Conservation (phyloP, 208 protist genomes). For the Trypanosoma rangeli region DNA sequence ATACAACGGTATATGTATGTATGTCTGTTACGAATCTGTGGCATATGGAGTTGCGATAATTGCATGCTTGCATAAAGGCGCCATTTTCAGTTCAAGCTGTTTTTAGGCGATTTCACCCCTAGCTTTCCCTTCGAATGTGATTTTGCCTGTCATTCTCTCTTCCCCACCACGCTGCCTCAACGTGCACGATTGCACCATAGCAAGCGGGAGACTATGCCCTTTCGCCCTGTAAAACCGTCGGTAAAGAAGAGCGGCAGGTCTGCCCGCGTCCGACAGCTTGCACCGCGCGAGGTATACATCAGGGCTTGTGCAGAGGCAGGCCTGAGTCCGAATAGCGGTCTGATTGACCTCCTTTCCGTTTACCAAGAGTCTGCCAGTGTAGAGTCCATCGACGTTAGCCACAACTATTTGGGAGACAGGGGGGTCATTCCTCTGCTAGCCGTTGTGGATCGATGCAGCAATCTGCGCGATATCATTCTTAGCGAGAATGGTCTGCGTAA, state of each 20-base stretch:
- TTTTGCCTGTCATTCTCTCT: conserved; percentile 13
- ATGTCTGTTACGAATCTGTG: no score
- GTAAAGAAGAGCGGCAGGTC: conserved; percentile 32
- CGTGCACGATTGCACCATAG: not conserved
- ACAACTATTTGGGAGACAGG: conserved; percentile 91
- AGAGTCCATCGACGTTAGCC: conserved; percentile 67
- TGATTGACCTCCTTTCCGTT: conserved; percentile 61
- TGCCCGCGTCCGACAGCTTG: conserved; percentile 15
- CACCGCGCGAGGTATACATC: conserved; percentile 76
- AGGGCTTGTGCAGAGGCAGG: conserved; percentile 69
- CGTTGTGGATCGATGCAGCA: conserved; percentile 55
- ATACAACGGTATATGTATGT: no score
- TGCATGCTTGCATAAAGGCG: not conserved
- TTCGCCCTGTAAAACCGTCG: conserved; percentile 17
- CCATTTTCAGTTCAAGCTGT: not conserved
- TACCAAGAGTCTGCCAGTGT: conserved; percentile 36
- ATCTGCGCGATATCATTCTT: conserved; percentile 54
- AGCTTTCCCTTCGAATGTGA: not conserved
- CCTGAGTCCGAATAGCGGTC: conserved; percentile 70
- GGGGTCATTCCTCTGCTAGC: conserved; percentile 69
- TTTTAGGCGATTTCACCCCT: not conserved
- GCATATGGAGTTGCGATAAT: not conserved
- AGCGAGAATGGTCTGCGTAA: conserved; percentile 90
- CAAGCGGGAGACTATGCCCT: conserved; percentile 17
- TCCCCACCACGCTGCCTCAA: conserved; percentile 19